These are phyloP conservation scores for Mycena metata DNA, from an alignment of 768 basidiomycete genomes.

Conservation along the genomic window DNA sequence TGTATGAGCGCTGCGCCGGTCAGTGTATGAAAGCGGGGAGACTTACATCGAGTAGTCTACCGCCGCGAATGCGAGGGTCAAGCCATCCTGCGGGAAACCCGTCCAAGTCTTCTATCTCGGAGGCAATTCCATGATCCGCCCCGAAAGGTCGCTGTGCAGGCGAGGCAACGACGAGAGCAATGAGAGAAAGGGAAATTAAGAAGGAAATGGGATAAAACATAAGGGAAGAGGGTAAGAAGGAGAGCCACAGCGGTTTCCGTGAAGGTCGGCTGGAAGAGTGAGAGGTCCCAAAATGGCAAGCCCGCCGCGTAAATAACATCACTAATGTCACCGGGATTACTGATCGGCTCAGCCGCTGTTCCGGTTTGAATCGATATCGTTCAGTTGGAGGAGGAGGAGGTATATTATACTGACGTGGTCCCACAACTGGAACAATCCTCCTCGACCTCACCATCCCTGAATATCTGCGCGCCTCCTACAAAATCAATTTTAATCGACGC, in stretches of 20 bases:
- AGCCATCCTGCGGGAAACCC: conserved; percentile 53
- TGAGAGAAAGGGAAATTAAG: conserved; percentile 21
- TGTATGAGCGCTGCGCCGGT: neutral
- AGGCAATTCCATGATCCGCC: neutral
- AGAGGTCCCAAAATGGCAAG: neutral
- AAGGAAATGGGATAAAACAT: conserved; percentile 11
- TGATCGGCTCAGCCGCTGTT: too few species aligned
- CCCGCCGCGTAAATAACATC: too few species aligned
- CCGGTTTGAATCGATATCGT: too few species aligned
- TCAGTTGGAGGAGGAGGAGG: too few species aligned
- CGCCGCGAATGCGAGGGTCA: conserved; percentile 83
- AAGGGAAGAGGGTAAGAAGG: neutral
- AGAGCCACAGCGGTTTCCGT: neutral
- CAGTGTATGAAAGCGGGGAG: conserved; percentile 1
- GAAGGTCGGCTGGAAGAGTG: conserved; percentile 1
- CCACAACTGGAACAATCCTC: too few species aligned
- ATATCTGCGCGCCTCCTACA: too few species aligned
- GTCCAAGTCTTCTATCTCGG: conserved; percentile 8
- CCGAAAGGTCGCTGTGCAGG: conserved; percentile 32
- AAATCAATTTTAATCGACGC: too few species aligned
- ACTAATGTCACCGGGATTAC: conserved; percentile 1
- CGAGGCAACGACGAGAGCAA: conserved; percentile 29
- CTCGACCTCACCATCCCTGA: too few species aligned
- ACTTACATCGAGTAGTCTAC: conserved; percentile 81
- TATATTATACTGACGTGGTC: too few species aligned